A percentile compares a stretch with the other conserved stretches of the same genome.
phyloP scores from a whole-genome alignment of 805 yeast genomes.

The Lachancea sp. region DNA sequence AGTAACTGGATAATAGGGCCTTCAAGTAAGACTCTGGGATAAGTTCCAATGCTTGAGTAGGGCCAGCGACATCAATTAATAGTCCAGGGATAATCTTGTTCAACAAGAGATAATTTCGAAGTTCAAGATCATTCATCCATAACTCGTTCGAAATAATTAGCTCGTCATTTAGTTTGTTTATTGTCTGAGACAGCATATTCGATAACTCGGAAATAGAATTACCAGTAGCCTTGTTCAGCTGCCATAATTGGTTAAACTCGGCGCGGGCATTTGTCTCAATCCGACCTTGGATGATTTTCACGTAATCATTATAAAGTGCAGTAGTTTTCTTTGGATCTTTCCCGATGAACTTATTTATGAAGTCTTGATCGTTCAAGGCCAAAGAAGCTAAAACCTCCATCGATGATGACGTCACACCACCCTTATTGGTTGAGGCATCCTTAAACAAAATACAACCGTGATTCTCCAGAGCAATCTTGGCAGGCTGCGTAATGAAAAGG shows the following conservation, averaged over 20 bases:
- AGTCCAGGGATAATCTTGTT: constrained; percentile 71
- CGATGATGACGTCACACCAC: constrained; percentile 97
- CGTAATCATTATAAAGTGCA: constrained; percentile 74
- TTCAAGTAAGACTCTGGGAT: constrained; percentile 85
- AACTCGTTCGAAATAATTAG: constrained; percentile 72
- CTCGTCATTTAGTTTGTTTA: constrained; percentile 81
- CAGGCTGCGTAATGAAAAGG: constrained; percentile 88
- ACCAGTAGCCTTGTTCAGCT: constrained; percentile 57
- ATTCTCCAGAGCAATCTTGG: constrained; percentile 76
- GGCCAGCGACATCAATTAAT: constrained; percentile 57
- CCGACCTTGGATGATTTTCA: constrained; percentile 70
- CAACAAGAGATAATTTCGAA: constrained; percentile 68
- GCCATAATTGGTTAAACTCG: constrained; percentile 87
- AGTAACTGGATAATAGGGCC: constrained; percentile 80
- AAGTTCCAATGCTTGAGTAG: constrained; percentile 59
- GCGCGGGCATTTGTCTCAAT: constrained; percentile 70
- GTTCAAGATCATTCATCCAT: constrained; percentile 71
- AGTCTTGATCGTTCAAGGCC: constrained; percentile 79
- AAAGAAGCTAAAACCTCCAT: constrained; percentile 92
- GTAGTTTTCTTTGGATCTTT: constrained; percentile 51
- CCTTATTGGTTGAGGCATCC: constrained; percentile 96
- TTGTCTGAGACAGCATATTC: constrained; percentile 76
- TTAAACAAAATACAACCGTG: constrained; percentile 86
- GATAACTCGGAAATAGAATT: constrained; percentile 60
- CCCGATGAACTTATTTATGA: constrained; percentile 65